These are phyloP conservation scores for Phlyctochytrium arcticum DNA, from an alignment of 192 early-diverging fungal genomes.

Conservation along the genomic window DNA sequence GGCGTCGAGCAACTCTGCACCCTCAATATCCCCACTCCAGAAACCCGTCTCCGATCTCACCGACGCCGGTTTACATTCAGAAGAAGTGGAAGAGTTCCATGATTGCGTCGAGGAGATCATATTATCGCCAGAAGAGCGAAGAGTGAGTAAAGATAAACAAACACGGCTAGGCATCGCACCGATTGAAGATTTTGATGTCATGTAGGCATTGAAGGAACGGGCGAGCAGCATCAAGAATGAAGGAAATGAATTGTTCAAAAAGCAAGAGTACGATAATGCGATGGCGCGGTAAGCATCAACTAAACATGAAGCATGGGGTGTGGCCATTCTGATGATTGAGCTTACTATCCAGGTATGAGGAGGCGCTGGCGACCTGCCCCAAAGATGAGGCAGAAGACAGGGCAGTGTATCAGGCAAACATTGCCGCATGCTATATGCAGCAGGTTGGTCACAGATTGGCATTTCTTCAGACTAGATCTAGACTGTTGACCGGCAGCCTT, in stretches of 20 bases:
- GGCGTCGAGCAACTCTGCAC: too few relatives aligned
- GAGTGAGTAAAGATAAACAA: too few relatives aligned
- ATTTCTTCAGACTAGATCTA: too few relatives aligned
- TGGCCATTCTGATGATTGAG: not conserved
- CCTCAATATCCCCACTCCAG: too few relatives aligned
- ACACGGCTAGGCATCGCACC: too few relatives aligned
- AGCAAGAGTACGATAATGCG: not conserved
- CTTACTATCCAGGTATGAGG: conserved; percentile 2
- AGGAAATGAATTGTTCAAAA: conserved; percentile 4
- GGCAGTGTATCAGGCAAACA: conserved; percentile 41
- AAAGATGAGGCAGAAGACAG: conserved; percentile 1
- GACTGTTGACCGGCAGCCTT: too few relatives aligned
- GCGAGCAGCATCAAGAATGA: not conserved
- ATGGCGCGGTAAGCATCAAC: not conserved
- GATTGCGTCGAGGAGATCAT: too few relatives aligned
- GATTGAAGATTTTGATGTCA: too few relatives aligned
- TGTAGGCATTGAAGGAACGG: not conserved
- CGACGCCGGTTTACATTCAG: too few relatives aligned
- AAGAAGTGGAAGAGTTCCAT: too few relatives aligned
- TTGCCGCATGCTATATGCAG: conserved; percentile 64
- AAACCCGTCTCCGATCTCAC: too few relatives aligned
- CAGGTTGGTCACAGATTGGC: conserved; percentile 27
- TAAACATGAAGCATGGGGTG: not conserved
- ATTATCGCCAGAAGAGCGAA: too few relatives aligned
- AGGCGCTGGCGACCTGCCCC: conserved; percentile 9